A percentile compares a stretch with the other conserved stretches of the same genome.
Conservation (phyloP, 805 yeast genomes). For the Schwanniomyces occidentalis region DNA sequence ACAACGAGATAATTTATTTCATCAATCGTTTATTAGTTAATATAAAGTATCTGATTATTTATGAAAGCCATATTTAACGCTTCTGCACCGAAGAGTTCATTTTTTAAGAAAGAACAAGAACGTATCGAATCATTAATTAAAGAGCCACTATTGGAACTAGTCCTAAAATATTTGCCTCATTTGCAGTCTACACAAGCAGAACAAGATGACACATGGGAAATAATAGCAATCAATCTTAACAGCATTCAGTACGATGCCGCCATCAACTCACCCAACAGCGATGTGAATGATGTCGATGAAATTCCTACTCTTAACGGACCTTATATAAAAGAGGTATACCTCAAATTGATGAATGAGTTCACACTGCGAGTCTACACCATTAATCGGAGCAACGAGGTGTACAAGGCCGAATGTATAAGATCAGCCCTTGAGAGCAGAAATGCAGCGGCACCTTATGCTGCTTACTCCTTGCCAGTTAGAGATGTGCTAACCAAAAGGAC, state of each 20-base stretch:
- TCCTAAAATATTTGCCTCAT: slow-evolving; percentile 31
- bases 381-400: not conserved
- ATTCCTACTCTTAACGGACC: slow-evolving; percentile 25
- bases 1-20: too few species aligned
- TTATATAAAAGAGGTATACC: slow-evolving; percentile 22
- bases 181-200: slow-evolving; percentile 23
- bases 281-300: slow-evolving; percentile 14
- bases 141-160: slow-evolving; percentile 28
- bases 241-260: slow-evolving; percentile 15
- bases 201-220: slow-evolving; percentile 33
- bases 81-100: too few species aligned
- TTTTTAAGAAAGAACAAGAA: slow-evolving; percentile 25
- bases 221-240: slow-evolving; percentile 33
- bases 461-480: too few species aligned
- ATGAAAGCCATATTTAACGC: too few species aligned
- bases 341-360: slow-evolving; percentile 16
- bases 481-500: slow-evolving; percentile 10
- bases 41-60: too few species aligned
- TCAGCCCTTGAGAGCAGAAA: too few species aligned
- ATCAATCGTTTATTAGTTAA: too few species aligned
- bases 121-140: slow-evolving; percentile 21
- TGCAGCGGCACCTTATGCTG: too few species aligned
- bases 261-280: too few species aligned
- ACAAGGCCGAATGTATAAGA: too few species aligned
- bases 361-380: slow-evolving; percentile 1